Conservation (phyloP, 306 rosid species). For the Ormosia semicastrata region DNA sequence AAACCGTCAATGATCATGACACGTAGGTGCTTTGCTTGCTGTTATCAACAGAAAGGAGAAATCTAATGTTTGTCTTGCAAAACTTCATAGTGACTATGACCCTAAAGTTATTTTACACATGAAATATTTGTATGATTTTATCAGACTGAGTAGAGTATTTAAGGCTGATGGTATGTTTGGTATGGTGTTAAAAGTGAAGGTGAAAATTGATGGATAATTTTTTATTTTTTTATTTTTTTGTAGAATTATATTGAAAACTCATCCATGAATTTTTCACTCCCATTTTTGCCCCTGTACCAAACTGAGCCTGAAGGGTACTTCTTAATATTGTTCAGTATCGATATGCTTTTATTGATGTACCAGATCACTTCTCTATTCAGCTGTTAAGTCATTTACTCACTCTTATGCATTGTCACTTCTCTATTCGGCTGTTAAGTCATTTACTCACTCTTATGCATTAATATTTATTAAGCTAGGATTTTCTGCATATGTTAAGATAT, state of each 20-base stretch:
- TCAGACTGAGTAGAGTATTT: neutral
- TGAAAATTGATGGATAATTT: neutral
- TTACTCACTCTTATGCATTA: neutral
- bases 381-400: neutral
- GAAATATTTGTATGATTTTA: neutral
- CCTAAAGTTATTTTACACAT: neutral
- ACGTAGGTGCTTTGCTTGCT: neutral
- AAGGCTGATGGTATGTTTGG: neutral
- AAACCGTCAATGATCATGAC: neutral
- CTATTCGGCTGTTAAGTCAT: neutral
- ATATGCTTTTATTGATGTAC: neutral
- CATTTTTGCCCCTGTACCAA: neutral
- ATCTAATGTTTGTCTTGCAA: neutral
- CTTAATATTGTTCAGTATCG: neutral
- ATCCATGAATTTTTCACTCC: neutral
- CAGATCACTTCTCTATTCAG: neutral
- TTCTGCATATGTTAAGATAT: neutral
- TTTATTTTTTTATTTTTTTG: neutral
- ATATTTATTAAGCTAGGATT: neutral
- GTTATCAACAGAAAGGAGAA: slow-evolving; percentile 2
- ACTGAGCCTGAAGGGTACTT: neutral
- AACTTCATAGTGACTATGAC: neutral
- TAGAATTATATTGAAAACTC: neutral
- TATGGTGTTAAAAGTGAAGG: neutral
- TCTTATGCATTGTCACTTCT: neutral